Evolutionary conservation across 2,329 filamentous ascomycete species (phyloP), one percentile per base, ranked within the genome.

Genomic region (Epichloe glyceriae): DNA sequence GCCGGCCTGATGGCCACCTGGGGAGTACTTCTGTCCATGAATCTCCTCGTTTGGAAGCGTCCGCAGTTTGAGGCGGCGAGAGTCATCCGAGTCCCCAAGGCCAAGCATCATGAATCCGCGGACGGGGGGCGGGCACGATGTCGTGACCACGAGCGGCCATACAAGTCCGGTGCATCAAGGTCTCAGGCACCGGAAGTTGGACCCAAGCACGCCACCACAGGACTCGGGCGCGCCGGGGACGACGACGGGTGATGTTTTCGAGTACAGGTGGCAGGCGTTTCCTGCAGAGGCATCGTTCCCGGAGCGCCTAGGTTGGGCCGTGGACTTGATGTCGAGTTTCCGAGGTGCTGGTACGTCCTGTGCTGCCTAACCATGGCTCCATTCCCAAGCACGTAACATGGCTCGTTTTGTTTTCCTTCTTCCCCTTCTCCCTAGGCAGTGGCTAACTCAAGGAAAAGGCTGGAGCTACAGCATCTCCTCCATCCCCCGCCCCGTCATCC

Each of bases 181-280:
- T 33, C 59, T 17, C 56, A 57, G 26, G 52, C 35, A 55, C 20
- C 54, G 60, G n/a, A 62, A 54, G 34, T 7, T n/a, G 10, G 26
- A 12, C 33, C 2, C 39, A n/a, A 35, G 20, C 40, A 41, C 20
- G 12, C 6, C 39, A 14, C 43, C 22, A 3, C 20, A 40, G 19
- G 34, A 19, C n/a, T 2, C 39, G 10, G 14, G 5, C 12, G 14
- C 5, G 7, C 12, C 34, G 12, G 15, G 35, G 40, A 38, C 33
- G 14, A 17, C 6, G 19, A 33, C 12, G n/a, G 46, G 10, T 2
- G 33, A 67, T 17, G 63, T 65, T 5, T 66, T 67, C 44, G 71
- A 77, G 52, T 82, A 81, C 51, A 73, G 75, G 57, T 84, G 80
- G 80, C 73, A 84, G 60, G 63, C 71, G 1, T 84, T 75, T 55